phyloP scores from a whole-genome alignment of 2,329 filamentous ascomycete genomes.

The Pleoardoris graminearum region DNA sequence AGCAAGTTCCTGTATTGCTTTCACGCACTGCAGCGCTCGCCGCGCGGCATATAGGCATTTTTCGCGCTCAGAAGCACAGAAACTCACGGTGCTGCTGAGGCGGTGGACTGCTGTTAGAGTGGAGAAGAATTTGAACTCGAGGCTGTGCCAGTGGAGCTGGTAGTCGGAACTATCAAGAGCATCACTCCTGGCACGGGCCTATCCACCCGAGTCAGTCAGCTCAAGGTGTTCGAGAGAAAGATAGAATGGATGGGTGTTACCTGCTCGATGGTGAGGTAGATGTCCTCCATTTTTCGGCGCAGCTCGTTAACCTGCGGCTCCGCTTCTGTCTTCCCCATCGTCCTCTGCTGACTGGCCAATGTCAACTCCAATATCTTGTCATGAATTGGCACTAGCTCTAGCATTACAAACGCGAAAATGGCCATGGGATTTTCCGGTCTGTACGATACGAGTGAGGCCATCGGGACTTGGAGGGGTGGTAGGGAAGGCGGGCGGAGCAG shows the following conservation, averaged over 20 bases:
- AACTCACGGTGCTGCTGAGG: slow-evolving; percentile 35
- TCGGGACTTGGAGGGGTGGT: slow-evolving; percentile 30
- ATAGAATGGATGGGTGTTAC: slow-evolving; percentile 12
- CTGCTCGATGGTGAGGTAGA: slow-evolving; percentile 27
- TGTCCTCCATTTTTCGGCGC: slow-evolving; percentile 26
- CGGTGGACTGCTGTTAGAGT: slow-evolving; percentile 38
- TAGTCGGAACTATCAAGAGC: slow-evolving; percentile 25
- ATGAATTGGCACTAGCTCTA: slow-evolving; percentile 36
- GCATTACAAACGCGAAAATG: slow-evolving; percentile 26
- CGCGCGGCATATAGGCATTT: slow-evolving; percentile 37
- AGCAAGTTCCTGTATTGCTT: slow-evolving; percentile 27
- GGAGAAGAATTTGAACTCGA: slow-evolving; percentile 41
- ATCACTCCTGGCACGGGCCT: slow-evolving; percentile 12
- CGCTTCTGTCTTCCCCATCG: slow-evolving; percentile 12
- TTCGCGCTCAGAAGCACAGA: slow-evolving; percentile 32
- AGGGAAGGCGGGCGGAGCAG: slow-evolving; percentile 36
- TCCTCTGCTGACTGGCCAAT: slow-evolving; percentile 16
- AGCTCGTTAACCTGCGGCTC: slow-evolving; percentile 27
- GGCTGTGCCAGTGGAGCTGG: slow-evolving; percentile 36
- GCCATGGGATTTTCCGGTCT: slow-evolving; percentile 31
- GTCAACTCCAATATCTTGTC: slow-evolving; percentile 33
- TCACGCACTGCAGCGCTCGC: slow-evolving; percentile 35
- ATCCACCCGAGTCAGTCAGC: background rate
- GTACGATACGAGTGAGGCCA: slow-evolving; percentile 27
- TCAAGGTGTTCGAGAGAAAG: too few relatives aligned